Evolutionary conservation across 176 grass and related monocot species (phyloP).

Genomic region (Aegilops umbellulata): DNA sequence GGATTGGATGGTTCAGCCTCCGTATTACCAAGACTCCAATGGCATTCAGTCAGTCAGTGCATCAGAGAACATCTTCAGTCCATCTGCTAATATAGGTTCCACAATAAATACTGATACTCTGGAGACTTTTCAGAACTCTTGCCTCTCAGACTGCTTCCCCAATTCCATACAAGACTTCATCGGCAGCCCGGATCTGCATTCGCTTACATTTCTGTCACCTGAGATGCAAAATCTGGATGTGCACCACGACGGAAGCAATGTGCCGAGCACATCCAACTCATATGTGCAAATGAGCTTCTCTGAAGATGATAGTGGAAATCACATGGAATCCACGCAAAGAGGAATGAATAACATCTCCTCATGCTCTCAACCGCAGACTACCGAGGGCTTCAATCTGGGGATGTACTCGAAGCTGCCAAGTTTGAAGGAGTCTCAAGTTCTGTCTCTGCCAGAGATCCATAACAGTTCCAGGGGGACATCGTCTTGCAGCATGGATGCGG

Average conservation of each 20-base stretch:
- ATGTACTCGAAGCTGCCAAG: constrained; percentile 48
- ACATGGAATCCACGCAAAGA: constrained; percentile 43
- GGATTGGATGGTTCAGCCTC: constrained; percentile 78
- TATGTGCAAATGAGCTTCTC: constrained; percentile 64
- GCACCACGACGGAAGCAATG: constrained; percentile 35
- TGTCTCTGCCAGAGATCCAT: constrained; percentile 57
- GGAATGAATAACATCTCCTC: constrained; percentile 30
- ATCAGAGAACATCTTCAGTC: constrained; percentile 57
- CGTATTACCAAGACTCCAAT: constrained; percentile 54
- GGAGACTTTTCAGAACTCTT: constrained; percentile 60
- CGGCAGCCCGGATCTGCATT: constrained; percentile 62
- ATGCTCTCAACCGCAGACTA: constrained; percentile 32
- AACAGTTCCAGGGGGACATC: constrained; percentile 63
- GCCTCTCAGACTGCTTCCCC: constrained; percentile 58
- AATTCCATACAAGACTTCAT: constrained; percentile 68
- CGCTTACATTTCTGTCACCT: constrained; percentile 66
- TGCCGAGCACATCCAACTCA: constrained; percentile 63
- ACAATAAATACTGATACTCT: constrained; percentile 51
- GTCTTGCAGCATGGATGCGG: constrained; percentile 68
- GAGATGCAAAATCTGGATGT: constrained; percentile 61
- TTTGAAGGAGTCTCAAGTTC: constrained; percentile 42
- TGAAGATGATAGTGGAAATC: constrained; percentile 47
- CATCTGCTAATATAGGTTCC: constrained; percentile 54
- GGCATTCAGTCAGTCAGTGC: constrained; percentile 34
- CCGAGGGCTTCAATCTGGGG: constrained; percentile 35